These are phyloP conservation scores for Acacia crassicarpa DNA, from an alignment of 306 rosid genomes.

Conservation along the genomic window DNA sequence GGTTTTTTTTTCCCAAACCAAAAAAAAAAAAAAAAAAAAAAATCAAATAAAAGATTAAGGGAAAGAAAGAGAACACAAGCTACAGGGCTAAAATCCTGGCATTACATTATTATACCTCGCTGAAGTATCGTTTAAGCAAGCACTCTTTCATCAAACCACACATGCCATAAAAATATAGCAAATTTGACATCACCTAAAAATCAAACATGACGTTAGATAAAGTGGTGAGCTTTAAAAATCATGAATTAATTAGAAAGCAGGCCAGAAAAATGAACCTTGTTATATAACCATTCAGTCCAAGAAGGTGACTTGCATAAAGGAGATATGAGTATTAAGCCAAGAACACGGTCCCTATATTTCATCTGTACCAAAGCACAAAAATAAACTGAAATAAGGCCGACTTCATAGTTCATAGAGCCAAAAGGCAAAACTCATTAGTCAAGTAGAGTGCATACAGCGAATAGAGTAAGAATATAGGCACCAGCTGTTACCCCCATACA, in stretches of 20 bases:
- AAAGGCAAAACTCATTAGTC: constrained; percentile 9
- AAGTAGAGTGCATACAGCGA: constrained; percentile 72
- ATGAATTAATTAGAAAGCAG: constrained; percentile 4
- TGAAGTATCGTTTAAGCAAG: constrained; percentile 94
- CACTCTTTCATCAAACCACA: constrained; percentile 89
- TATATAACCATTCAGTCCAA: constrained; percentile 96
- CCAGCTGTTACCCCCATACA: constrained; percentile 99
- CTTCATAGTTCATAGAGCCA: not conserved
- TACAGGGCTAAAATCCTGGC: constrained; percentile 8
- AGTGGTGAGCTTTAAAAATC: constrained; percentile 22
- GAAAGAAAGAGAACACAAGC: not conserved
- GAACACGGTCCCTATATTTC: constrained; percentile 94
- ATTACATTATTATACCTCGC: constrained; percentile 64
- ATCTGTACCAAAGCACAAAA: constrained; percentile 49
- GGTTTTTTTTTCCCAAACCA: not conserved
- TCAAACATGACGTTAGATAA: constrained; percentile 17
- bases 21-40: not conserved
- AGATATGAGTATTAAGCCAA: constrained; percentile 92
- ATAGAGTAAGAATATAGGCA: constrained; percentile 85
- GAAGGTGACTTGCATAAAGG: constrained; percentile 96
- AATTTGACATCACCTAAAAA: constrained; percentile 79
- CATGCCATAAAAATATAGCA: constrained; percentile 90
- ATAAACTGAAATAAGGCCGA: not conserved
- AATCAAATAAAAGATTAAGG: not conserved
- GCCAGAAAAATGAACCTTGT: constrained; percentile 61